Percentiles rank a stretch among this genome's conserved stretches.
phyloP scores from a whole-genome alignment of 139 green algal species.

The Tetradesmus lagerheimii region DNA sequence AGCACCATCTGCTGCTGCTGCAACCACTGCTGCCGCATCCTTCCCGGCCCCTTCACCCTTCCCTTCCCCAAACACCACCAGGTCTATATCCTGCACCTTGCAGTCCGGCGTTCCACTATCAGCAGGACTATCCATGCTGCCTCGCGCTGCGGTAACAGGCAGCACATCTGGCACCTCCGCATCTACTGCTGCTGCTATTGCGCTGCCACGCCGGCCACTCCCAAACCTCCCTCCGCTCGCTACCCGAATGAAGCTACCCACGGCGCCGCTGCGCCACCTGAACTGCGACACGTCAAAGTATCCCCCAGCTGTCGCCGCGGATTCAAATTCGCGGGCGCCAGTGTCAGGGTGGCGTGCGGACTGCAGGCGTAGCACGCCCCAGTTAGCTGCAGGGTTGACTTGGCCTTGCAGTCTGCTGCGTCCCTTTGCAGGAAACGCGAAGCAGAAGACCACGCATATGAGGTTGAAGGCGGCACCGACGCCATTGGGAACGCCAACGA shows the following conservation, averaged over 20 bases:
- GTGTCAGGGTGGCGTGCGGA: neutral
- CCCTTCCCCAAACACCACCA: neutral
- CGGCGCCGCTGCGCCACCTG: constrained; percentile 14
- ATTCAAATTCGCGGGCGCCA: neutral
- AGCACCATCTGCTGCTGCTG: neutral
- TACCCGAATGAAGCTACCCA: neutral
- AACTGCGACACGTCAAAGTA: constrained; percentile 45
- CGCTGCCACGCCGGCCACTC: neutral
- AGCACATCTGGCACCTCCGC: neutral
- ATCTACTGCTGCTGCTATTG: neutral
- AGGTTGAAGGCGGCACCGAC: constrained; percentile 46
- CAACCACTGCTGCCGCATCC: neutral
- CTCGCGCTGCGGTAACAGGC: neutral
- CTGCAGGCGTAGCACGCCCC: constrained; percentile 31
- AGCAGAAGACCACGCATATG: constrained; percentile 40
- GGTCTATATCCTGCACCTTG: neutral
- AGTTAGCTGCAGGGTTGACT: neutral
- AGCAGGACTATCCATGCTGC: neutral
- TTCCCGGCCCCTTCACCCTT: neutral
- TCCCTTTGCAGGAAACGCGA: constrained; percentile 35
- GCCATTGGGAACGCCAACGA: constrained; percentile 45
- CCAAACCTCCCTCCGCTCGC: neutral
- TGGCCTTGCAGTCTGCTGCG: neutral
- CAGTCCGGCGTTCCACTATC: neutral
- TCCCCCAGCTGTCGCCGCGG: neutral